phyloP scores from a whole-genome alignment of 345 rosid genomes.

The Eucalyptus fibrosa region DNA sequence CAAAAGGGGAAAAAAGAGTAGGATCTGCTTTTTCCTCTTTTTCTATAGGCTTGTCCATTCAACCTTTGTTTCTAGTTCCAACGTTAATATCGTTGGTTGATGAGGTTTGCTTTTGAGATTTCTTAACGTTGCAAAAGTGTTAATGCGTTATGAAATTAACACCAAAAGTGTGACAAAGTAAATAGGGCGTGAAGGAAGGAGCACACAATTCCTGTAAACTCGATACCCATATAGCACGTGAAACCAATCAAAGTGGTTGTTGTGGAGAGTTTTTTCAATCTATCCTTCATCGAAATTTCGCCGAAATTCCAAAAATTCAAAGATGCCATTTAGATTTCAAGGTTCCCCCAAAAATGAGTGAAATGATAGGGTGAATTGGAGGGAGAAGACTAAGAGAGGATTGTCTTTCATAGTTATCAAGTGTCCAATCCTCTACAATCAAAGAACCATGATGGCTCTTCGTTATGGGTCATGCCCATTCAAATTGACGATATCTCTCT shows the following conservation, averaged over 20 bases:
- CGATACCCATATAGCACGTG: too few relatives aligned
- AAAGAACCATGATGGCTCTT: not conserved
- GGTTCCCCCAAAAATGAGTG: not conserved
- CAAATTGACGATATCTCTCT: not conserved
- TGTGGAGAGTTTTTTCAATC: not conserved
- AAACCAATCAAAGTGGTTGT: not conserved
- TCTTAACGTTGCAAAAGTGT: not conserved
- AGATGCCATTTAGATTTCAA: not conserved
- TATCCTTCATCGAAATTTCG: not conserved
- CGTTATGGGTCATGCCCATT: not conserved
- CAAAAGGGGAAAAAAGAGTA: not conserved
- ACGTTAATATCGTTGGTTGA: not conserved
- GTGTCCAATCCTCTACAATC: not conserved
- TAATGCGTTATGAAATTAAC: not conserved
- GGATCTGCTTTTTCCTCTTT: not conserved
- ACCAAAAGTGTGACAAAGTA: not conserved
- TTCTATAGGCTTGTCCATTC: not conserved
- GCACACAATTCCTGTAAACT: not conserved
- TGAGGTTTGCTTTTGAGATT: not conserved
- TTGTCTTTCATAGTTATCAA: not conserved
- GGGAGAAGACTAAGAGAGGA: not conserved
- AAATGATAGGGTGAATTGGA: not conserved
- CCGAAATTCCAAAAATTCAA: not conserved
- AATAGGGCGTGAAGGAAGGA: not conserved
- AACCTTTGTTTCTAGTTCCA: not conserved